A percentile compares a stretch with the other conserved stretches of the same genome.
Conservation (phyloP, 108 stramenopile species). For the Stephanodiscus triporus region DNA sequence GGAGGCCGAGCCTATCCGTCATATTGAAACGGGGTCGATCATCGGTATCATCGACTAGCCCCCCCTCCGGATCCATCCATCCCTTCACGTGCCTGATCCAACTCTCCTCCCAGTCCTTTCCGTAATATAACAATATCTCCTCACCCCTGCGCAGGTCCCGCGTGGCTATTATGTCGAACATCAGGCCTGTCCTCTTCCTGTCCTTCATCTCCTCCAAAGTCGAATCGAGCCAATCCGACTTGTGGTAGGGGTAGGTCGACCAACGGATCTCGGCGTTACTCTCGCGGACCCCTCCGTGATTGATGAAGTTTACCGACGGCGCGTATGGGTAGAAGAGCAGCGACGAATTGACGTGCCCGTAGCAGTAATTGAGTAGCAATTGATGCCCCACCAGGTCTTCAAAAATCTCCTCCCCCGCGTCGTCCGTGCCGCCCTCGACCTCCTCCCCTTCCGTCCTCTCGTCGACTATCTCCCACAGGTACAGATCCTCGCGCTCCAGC, state of each 20-base stretch:
- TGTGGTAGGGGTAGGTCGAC: slow-evolving; percentile 29
- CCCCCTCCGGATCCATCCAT: slow-evolving; percentile 24
- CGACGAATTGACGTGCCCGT: slow-evolving; percentile 60
- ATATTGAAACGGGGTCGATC: slow-evolving; percentile 6
- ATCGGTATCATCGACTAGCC: neutral
- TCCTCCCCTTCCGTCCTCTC: slow-evolving; percentile 3
- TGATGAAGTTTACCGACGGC: slow-evolving; percentile 55
- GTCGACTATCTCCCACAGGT: too few species aligned
- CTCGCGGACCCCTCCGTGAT: slow-evolving; percentile 42
- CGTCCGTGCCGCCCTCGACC: neutral
- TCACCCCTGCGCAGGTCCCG: slow-evolving; percentile 61
- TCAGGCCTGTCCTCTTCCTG: slow-evolving; percentile 18
- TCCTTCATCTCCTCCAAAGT: slow-evolving; percentile 15
- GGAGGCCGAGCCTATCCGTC: slow-evolving; percentile 18
- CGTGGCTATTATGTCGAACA: slow-evolving; percentile 63
- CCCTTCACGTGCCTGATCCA: slow-evolving; percentile 58
- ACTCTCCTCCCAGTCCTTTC: slow-evolving; percentile 66
- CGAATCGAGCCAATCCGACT: slow-evolving; percentile 25
- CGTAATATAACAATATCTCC: slow-evolving; percentile 74
- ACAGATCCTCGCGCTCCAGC: slow-evolving; percentile 19
- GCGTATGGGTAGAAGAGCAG: slow-evolving; percentile 57
- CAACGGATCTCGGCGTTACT: slow-evolving; percentile 56
- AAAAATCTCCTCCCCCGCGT: neutral
- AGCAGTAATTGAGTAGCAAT: slow-evolving; percentile 65
- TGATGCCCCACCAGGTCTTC: slow-evolving; percentile 49